These are phyloP conservation scores for Sphagnum fallax DNA, from an alignment of 228 moss, liverwort and hornwort species.

Conservation along the genomic window DNA sequence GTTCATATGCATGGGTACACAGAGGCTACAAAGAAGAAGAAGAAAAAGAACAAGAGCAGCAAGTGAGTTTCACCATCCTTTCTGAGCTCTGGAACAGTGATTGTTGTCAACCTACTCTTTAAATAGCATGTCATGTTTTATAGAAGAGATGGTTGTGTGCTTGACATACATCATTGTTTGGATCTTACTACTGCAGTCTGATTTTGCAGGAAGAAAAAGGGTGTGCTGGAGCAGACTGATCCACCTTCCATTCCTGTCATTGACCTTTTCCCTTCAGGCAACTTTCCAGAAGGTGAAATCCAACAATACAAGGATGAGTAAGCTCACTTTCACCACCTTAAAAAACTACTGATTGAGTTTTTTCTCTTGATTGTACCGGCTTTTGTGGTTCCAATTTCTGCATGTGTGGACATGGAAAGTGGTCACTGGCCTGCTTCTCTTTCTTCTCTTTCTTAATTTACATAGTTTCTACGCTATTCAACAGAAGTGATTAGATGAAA, in stretches of 20 bases:
- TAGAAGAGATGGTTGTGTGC: background rate
- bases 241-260: constrained; percentile 76
- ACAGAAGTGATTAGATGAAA: background rate
- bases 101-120: background rate
- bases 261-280: constrained; percentile 78
- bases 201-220: constrained; percentile 66
- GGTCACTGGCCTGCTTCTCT: background rate
- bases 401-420: background rate
- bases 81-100: background rate
- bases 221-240: constrained; percentile 59
- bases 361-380: background rate
- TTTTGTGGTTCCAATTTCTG: background rate
- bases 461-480: background rate
- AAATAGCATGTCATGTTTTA: background rate
- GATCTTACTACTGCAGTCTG: background rate
- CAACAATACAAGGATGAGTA: constrained; percentile 83
- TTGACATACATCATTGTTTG: background rate
- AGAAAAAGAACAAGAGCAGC: constrained; percentile 83
- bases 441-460: background rate
- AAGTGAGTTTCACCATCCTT: constrained; percentile 31
- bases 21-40: constrained; percentile 86
- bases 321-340: constrained; percentile 7
- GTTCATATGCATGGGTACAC: background rate
- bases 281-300: constrained; percentile 87
- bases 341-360: background rate